Conservation (phyloP, 345 rosid species). For the Erodium maritimum region DNA sequence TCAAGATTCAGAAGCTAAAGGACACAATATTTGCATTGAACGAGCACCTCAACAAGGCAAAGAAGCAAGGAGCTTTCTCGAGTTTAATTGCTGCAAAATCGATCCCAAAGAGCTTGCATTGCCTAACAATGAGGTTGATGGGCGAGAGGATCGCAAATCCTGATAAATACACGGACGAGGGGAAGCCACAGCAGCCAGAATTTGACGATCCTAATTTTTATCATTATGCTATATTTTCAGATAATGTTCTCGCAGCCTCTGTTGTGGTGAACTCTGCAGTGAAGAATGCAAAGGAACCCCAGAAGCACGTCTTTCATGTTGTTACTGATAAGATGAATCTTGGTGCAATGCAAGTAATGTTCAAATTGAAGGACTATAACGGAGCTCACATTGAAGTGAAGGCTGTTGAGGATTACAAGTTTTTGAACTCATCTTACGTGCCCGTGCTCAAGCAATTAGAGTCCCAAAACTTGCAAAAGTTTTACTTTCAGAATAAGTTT, state of each 20-base stretch:
- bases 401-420: constrained; percentile 93
- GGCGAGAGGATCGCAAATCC: constrained; percentile 90
- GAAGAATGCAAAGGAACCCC: constrained; percentile 86
- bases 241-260: constrained; percentile 83
- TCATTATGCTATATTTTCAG: constrained; percentile 87
- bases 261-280: constrained; percentile 97
- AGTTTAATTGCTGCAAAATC: constrained; percentile 94
- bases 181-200: constrained; percentile 48
- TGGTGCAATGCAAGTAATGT: constrained; percentile 98
- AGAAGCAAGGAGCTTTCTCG: constrained; percentile 94
- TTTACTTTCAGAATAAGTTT: constrained; percentile 87
- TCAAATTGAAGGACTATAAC: constrained; percentile 75
- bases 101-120: constrained; percentile 85
- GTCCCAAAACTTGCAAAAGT: constrained; percentile 76
- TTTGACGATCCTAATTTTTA: constrained; percentile 77
- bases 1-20: constrained; percentile 91
- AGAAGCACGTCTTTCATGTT: constrained; percentile 88
- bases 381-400: constrained; percentile 93
- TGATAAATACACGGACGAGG: constrained; percentile 66
- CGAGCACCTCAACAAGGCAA: constrained; percentile 78
- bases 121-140: constrained; percentile 90
- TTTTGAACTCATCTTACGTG: constrained; percentile 87
- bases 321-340: constrained; percentile 99
- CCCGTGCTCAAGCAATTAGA: constrained; percentile 87
- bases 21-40: constrained; percentile 82